Evolutionary conservation across 768 basidiomycete species (phyloP), one percentile per base, ranked within the genome.

Genomic region (Pleurotus cornucopiae): DNA sequence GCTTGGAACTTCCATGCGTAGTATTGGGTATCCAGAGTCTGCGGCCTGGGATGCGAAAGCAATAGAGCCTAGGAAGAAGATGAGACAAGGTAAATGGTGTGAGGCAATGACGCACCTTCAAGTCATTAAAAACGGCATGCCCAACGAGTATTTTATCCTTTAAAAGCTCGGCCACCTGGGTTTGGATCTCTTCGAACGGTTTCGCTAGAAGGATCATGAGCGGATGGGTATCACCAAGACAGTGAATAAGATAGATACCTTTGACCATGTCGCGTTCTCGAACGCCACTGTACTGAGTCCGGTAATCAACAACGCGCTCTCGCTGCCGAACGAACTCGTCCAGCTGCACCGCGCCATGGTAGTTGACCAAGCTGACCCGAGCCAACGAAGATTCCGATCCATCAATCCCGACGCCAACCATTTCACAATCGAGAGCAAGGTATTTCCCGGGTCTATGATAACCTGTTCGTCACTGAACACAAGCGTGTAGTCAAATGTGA

Each of bases 391-490:
- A 93, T 66, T 96, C 92, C 2, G 70, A 70, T 18, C 91, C 92
- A 21, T 86, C 78, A n/a, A 83, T 77, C 0, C 94, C 94, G n/a
- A 96, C 81, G 4, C 94, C 94, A 9, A 98, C 95, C 94, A 98
- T 97, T 71, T 98, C 96, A 63, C 96, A 98, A 70, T 99, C 96
- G 25, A 99, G 74, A 0, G 93, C 85, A 43, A 97, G 72, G 60
- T 89, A 89, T 64, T 81, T 86, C 47, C 88, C 88, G 3, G 83
- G 82, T 46, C 86, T 85, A 16, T 47, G 47, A 30, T 16, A 13
- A 20, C 49, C 58, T 53, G 55, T 60, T 62, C 18, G 14, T 37
- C 44, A 41, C 30, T 52, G 23, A 46, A 21, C 40, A 61, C 13
- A 44, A 44, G 9, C 20, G 13, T 20, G 20, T 20, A 20, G 20